Conservation (phyloP, 768 basidiomycete species). For the Boletus reticulatus region DNA sequence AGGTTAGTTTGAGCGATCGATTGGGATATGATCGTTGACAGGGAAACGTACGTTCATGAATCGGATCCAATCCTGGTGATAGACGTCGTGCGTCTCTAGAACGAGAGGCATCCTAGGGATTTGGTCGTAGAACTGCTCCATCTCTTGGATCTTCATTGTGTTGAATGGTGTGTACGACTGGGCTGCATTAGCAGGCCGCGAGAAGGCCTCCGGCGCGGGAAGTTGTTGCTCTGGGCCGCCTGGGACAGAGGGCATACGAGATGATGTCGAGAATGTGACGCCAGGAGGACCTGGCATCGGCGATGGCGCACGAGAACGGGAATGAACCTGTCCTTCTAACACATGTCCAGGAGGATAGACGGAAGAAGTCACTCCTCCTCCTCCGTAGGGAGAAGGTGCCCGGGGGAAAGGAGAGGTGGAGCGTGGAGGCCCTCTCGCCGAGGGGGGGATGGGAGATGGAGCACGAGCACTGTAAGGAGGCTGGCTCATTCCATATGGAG, state of each 20-base stretch:
- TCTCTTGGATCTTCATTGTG: constrained; percentile 67
- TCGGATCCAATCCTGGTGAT: constrained; percentile 75
- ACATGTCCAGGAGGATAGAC: constrained; percentile 60
- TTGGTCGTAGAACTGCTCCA: constrained; percentile 69
- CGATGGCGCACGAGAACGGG: constrained; percentile 45
- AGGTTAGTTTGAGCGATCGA: background rate
- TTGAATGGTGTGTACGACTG: constrained; percentile 70
- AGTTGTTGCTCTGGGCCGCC: constrained; percentile 40
- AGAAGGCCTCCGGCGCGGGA: constrained; percentile 69
- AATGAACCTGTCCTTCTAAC: constrained; percentile 52
- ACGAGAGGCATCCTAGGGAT: constrained; percentile 72
- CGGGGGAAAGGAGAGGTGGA: constrained; percentile 33
- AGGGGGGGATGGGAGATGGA: constrained; percentile 30
- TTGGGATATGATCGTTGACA: background rate
- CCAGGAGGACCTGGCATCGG: constrained; percentile 48
- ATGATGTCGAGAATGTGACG: constrained; percentile 26
- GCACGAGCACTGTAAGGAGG: constrained; percentile 27
- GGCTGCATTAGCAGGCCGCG: constrained; percentile 65
- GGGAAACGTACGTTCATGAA: constrained; percentile 62
- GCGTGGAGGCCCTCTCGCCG: constrained; percentile 20
- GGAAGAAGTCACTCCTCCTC: constrained; percentile 5
- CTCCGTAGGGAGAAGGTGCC: constrained; percentile 24
- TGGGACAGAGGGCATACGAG: constrained; percentile 23
- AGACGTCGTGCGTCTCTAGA: constrained; percentile 73
- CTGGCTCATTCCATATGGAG: constrained; percentile 28